Conservation (phyloP, 2,329 filamentous ascomycete species). For the Elsinoe batatas region DNA sequence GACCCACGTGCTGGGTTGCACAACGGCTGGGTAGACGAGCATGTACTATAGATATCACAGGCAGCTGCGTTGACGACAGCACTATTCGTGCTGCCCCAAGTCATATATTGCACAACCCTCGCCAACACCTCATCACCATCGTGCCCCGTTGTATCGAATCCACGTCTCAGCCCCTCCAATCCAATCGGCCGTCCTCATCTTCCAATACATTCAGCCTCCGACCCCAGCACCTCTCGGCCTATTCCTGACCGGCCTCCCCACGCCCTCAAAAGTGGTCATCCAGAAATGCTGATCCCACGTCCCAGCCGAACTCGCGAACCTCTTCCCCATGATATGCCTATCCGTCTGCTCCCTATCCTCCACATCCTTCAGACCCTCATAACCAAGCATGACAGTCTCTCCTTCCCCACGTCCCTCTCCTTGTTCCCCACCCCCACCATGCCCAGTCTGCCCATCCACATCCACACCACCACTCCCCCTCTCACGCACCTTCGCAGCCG, state of each 20-base stretch:
- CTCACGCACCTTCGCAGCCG: too few relatives aligned
- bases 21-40: not conserved
- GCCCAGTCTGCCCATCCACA: not conserved
- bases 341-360: not conserved
- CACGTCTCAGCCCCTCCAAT: not conserved
- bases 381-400: not conserved
- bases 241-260: not conserved
- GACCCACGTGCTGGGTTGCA: not conserved
- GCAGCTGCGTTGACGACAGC: too few relatives aligned
- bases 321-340: not conserved
- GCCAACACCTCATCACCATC: too few relatives aligned
- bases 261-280: conserved; percentile 2
- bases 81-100: too few relatives aligned
- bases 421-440: not conserved
- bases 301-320: not conserved
- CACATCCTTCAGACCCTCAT: not conserved
- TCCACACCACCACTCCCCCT: not conserved
- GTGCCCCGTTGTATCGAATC: not conserved
- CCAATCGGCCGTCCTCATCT: not conserved
- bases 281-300: conserved; percentile 7
- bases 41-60: not conserved
- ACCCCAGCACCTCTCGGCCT: not conserved
- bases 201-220: too few relatives aligned
- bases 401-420: not conserved
- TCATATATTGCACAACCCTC: too few relatives aligned